These are phyloP conservation scores for Coniferiporia sulphurascens DNA, from an alignment of 1,284 basidiomycete genomes.

Conservation along the genomic window DNA sequence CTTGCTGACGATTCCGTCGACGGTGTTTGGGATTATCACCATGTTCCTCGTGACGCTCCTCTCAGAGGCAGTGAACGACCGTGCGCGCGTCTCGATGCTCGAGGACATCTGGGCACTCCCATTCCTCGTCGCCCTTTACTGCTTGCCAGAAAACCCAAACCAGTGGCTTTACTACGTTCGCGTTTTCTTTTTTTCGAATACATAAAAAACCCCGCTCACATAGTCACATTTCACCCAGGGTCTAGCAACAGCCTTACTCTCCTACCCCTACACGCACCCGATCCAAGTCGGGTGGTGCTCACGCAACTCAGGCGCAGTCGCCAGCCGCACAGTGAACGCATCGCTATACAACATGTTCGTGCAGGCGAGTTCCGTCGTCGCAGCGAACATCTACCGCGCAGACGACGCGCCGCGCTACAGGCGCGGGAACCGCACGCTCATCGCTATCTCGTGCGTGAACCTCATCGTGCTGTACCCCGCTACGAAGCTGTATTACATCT, in stretches of 20 bases:
- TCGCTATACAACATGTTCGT: slow-evolving; percentile 56
- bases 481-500: slow-evolving; percentile 47
- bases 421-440: slow-evolving; percentile 44
- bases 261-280: slow-evolving; percentile 34
- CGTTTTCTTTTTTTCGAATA: neutral
- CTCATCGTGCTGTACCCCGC: slow-evolving; percentile 45
- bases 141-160: slow-evolving; percentile 38
- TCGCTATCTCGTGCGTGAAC: slow-evolving; percentile 43
- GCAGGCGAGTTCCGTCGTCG: slow-evolving; percentile 41
- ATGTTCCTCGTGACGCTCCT: slow-evolving; percentile 41
- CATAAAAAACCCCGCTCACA: neutral
- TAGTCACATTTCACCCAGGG: slow-evolving; percentile 20
- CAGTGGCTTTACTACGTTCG: slow-evolving; percentile 44
- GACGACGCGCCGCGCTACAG: slow-evolving; percentile 50
- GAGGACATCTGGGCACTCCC: slow-evolving; percentile 50
- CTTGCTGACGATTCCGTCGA: slow-evolving; percentile 54
- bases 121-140: slow-evolving; percentile 45
- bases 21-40: slow-evolving; percentile 37
- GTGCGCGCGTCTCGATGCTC: slow-evolving; percentile 42
- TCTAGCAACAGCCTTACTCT: slow-evolving; percentile 28
- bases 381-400: slow-evolving; percentile 43
- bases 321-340: slow-evolving; percentile 49
- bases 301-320: slow-evolving; percentile 50
- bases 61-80: slow-evolving; percentile 43
- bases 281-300: slow-evolving; percentile 51